Evolutionary conservation across 202 grass and related monocot species (phyloP).

Genomic region (Saccharum hybrid): DNA sequence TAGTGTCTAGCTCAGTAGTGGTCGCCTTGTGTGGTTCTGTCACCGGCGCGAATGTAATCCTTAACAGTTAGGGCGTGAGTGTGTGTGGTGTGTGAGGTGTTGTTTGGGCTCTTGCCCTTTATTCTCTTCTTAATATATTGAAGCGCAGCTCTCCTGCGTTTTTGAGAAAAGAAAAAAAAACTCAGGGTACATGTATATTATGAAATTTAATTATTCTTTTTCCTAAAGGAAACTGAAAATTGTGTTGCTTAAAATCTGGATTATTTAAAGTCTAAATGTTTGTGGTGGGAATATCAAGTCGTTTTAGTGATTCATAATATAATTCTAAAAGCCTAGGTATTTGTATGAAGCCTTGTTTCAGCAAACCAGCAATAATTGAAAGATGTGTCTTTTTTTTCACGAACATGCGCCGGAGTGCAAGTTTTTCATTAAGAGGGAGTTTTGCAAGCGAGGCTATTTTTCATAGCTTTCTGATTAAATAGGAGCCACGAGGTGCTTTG

Average conservation of each 20-base stretch:
- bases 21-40: no score
- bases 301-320: background rate
- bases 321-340: background rate
- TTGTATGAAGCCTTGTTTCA: background rate
- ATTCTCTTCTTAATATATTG: no score
- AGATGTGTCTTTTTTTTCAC: background rate
- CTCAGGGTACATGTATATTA: background rate
- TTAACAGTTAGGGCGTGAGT: no score
- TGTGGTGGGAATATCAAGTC: background rate
- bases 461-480: background rate
- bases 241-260: background rate
- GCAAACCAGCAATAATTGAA: background rate
- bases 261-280: background rate
- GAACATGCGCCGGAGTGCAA: no score
- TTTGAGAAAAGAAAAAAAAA: no score
- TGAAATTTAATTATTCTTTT: conserved; percentile 1
- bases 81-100: background rate
- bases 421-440: no score
- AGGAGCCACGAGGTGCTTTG: no score
- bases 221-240: background rate
- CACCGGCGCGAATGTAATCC: no score
- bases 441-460: background rate
- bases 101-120: no score
- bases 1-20: no score
- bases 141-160: no score